phyloP scores from a whole-genome alignment of 208 protist species.

The Angomonas deanei region DNA sequence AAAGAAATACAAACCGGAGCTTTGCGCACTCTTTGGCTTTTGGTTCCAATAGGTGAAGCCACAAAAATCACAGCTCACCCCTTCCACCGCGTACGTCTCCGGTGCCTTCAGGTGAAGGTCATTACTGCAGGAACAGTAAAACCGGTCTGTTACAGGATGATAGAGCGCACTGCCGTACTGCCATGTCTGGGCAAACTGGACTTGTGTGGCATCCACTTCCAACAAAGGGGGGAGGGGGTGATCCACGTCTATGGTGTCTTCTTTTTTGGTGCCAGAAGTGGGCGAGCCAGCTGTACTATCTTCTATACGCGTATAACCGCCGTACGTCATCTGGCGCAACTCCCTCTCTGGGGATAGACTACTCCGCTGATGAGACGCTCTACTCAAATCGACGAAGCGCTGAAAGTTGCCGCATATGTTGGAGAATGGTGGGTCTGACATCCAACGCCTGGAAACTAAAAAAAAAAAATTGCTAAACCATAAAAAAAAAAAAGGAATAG shows the following conservation, averaged over 20 bases:
- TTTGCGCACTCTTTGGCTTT: neutral
- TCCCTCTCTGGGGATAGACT: constrained; percentile 70
- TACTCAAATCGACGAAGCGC: constrained; percentile 52
- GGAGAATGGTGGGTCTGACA: constrained; percentile 14
- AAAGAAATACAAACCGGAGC: constrained; percentile 42
- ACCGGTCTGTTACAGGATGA: constrained; percentile 47
- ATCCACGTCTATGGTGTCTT: neutral
- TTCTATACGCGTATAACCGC: neutral
- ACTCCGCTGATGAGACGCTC: constrained; percentile 18
- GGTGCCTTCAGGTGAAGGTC: constrained; percentile 22
- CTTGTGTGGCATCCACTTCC: neutral
- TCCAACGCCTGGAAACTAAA: neutral
- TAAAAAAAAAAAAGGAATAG: constrained; percentile 6
- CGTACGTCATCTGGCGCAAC: constrained; percentile 53
- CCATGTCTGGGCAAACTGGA: constrained; percentile 14
- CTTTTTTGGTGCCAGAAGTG: neutral
- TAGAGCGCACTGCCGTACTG: constrained; percentile 80
- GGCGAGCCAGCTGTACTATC: neutral
- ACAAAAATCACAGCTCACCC: constrained; percentile 85
- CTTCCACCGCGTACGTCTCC: constrained; percentile 52
- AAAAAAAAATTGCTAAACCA: neutral
- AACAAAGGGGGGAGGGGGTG: neutral
- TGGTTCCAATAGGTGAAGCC: constrained; percentile 61
- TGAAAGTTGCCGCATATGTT: constrained; percentile 53
- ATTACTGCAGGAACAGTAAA: constrained; percentile 67